Evolutionary conservation across 768 basidiomycete genomes (phyloP).

Genomic region (Hygrocybe coccinea): DNA sequence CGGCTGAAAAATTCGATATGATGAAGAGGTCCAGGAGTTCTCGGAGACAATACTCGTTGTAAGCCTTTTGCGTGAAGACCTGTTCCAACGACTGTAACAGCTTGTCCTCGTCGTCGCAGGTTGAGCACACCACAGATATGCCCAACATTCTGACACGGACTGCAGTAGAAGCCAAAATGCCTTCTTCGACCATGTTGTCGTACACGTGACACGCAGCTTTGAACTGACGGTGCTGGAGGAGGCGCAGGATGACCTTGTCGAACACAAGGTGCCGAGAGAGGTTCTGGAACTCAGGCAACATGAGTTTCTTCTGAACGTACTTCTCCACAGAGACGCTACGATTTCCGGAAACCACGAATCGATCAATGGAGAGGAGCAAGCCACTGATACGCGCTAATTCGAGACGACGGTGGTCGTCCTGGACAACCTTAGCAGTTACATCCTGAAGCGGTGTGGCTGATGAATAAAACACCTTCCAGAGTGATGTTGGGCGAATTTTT

Average conservation of each 20-base stretch:
- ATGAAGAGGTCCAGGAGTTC: constrained; percentile 23
- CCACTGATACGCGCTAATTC: constrained; percentile 1
- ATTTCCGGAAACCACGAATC: not conserved
- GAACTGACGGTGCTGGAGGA: constrained; percentile 37
- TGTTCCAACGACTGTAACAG: constrained; percentile 17
- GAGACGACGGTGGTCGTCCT: not conserved
- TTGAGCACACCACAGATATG: constrained; percentile 22
- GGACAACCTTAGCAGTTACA: not conserved
- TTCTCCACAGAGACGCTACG: not conserved
- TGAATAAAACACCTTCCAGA: not conserved
- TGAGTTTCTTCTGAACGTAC: constrained; percentile 57
- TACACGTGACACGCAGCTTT: constrained; percentile 39
- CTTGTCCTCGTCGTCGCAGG: constrained; percentile 15
- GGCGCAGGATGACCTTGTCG: constrained; percentile 36
- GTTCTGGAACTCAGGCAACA: constrained; percentile 56
- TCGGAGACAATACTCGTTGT: constrained; percentile 27
- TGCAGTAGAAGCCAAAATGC: constrained; percentile 33
- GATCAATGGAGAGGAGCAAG: constrained; percentile 2
- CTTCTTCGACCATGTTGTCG: constrained; percentile 38
- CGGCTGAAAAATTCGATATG: constrained; percentile 13
- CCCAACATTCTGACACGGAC: constrained; percentile 41
- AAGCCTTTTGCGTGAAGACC: constrained; percentile 21
- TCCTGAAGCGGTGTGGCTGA: not conserved
- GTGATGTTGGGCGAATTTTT: no score
- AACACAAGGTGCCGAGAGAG: constrained; percentile 38